Evolutionary conservation across 257 asterid genomes (phyloP).

Genomic region (Nicotiana sylvestris): DNA sequence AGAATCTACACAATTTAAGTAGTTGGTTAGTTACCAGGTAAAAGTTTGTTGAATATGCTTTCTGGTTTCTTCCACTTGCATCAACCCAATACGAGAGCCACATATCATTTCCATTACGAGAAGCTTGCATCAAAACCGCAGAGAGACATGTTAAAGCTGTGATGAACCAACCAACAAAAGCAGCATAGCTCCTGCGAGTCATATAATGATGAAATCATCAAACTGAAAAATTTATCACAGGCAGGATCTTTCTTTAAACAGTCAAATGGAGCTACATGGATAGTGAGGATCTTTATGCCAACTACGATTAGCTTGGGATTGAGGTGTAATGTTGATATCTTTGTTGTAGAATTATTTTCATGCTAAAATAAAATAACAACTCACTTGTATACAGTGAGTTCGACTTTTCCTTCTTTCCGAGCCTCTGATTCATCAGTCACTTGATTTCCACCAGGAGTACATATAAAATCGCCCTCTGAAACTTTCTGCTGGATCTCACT

Average conservation of each 20-base stretch:
- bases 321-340: background rate
- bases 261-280: background rate
- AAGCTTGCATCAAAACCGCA: slow-evolving; percentile 90
- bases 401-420: slow-evolving; percentile 92
- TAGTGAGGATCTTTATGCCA: background rate
- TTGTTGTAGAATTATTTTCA: background rate
- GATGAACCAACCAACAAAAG: slow-evolving; percentile 76
- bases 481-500: slow-evolving; percentile 29
- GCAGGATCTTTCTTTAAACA: background rate
- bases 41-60: slow-evolving; percentile 59
- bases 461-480: slow-evolving; percentile 36
- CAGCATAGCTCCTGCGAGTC: slow-evolving; percentile 78
- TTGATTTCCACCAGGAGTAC: slow-evolving; percentile 39
- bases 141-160: slow-evolving; percentile 57
- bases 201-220: slow-evolving; percentile 17
- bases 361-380: slow-evolving; percentile 16
- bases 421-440: slow-evolving; percentile 54
- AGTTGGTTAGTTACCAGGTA: slow-evolving; percentile 56
- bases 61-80: slow-evolving; percentile 46
- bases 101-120: slow-evolving; percentile 94
- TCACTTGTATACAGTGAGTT: slow-evolving; percentile 72
- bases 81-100: slow-evolving; percentile 99
- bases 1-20: background rate
- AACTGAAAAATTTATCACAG: background rate
- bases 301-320: background rate